Conservation (phyloP, 2,329 filamentous ascomycete species). For the Phoma herbarum region DNA sequence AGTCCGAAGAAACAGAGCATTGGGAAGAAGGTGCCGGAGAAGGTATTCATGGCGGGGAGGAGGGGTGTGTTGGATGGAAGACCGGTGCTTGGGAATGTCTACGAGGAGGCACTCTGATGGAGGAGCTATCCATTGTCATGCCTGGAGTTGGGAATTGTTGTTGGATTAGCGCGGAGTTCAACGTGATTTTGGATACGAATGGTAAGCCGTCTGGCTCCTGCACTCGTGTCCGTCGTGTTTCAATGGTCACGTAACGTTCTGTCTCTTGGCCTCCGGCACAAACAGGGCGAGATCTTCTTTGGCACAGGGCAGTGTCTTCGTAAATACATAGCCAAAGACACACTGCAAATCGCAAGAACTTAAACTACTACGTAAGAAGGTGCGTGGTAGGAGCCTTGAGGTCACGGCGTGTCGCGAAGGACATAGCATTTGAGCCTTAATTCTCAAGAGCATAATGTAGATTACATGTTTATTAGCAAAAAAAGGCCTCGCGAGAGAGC, state of each 20-base stretch:
- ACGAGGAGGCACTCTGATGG: conserved; percentile 63
- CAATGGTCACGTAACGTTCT: background rate
- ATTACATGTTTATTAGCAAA: no score
- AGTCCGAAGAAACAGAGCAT: conserved; percentile 30
- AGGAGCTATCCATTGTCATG: background rate
- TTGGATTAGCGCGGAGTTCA: conserved; percentile 11
- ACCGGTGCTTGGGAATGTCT: conserved; percentile 76
- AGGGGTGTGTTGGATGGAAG: conserved; percentile 69
- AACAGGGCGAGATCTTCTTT: no score
- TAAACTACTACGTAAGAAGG: no score
- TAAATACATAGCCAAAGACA: no score
- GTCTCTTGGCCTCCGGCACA: background rate
- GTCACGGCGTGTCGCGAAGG: no score
- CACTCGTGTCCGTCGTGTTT: background rate
- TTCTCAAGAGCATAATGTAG: no score
- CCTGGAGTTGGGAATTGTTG: background rate
- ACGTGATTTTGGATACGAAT: background rate
- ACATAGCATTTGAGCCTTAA: no score
- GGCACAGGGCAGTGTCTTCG: no score
- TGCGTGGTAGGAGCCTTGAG: no score
- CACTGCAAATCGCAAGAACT: no score
- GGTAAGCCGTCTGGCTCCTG: background rate
- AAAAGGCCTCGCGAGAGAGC: no score
- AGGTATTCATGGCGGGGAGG: conserved; percentile 65
- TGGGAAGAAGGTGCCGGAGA: conserved; percentile 63